These are phyloP conservation scores for Dendrobium officinale DNA, from an alignment of 106 monocot species.

Conservation along the genomic window DNA sequence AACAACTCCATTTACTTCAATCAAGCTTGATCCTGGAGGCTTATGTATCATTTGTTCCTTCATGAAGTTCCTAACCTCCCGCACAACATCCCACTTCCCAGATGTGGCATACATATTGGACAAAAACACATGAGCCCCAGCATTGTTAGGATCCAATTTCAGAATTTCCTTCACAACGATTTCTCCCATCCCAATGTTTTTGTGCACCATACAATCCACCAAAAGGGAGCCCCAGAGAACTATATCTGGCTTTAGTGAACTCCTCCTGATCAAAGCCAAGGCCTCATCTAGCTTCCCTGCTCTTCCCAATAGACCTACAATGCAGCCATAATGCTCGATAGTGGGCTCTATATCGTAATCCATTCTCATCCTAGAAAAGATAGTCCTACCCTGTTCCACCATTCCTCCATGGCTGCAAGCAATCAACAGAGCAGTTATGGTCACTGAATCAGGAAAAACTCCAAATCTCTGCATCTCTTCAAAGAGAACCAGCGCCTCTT, in stretches of 20 bases:
- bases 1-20: conserved; percentile 43
- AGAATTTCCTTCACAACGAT: conserved; percentile 49
- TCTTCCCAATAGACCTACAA: conserved; percentile 61
- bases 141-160: conserved; percentile 54
- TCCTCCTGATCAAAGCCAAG: conserved; percentile 30
- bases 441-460: conserved; percentile 42
- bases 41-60: conserved; percentile 46
- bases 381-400: conserved; percentile 33
- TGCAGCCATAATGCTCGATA: conserved; percentile 73
- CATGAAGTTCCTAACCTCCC: conserved; percentile 37
- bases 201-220: conserved; percentile 40
- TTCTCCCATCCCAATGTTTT: conserved; percentile 32
- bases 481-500: conserved; percentile 44
- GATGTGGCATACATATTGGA: conserved; percentile 55
- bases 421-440: conserved; percentile 41
- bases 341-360: conserved; percentile 39
- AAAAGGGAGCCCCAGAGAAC: conserved; percentile 70
- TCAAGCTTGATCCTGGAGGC: conserved; percentile 53
- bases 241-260: conserved; percentile 42
- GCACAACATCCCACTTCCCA: conserved; percentile 46
- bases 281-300: conserved; percentile 47
- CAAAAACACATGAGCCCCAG: conserved; percentile 58
- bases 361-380: conserved; percentile 33
- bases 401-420: conserved; percentile 50
- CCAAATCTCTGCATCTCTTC: conserved; percentile 51